Evolutionary conservation across 2,329 filamentous ascomycete species (phyloP).

Genomic region (Neodidymelliopsis sp.): DNA sequence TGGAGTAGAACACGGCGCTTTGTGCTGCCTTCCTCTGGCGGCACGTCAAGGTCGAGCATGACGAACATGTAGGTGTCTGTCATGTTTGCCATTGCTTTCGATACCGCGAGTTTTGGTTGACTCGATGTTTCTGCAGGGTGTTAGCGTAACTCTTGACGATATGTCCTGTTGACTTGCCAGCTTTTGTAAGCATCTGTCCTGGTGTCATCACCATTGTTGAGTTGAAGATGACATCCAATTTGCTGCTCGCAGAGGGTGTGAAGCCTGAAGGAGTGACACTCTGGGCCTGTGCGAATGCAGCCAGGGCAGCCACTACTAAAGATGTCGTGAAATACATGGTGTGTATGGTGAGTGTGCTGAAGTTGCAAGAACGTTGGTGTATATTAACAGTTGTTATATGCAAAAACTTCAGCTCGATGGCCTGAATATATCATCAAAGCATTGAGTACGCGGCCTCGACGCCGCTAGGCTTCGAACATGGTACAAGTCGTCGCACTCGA

Average conservation of each 20-base stretch:
- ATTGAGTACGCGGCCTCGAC: slow-evolving; percentile 33
- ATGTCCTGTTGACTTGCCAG: slow-evolving; percentile 24
- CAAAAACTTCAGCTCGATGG: slow-evolving; percentile 6
- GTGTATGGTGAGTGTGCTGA: neutral
- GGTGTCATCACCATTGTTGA: slow-evolving; percentile 38
- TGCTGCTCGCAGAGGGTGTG: slow-evolving; percentile 34
- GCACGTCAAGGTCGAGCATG: slow-evolving; percentile 48
- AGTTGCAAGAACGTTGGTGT: too few species aligned
- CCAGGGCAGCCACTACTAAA: slow-evolving; percentile 32
- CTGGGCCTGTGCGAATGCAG: slow-evolving; percentile 41
- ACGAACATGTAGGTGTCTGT: slow-evolving; percentile 44
- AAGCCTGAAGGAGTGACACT: slow-evolving; percentile 38
- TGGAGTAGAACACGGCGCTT: slow-evolving; percentile 43
- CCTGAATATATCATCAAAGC: slow-evolving; percentile 26
- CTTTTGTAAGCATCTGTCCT: slow-evolving; percentile 39
- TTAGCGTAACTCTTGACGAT: slow-evolving; percentile 13
- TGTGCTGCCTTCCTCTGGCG: slow-evolving; percentile 30
- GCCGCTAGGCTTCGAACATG: slow-evolving; percentile 22
- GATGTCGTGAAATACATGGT: slow-evolving; percentile 38
- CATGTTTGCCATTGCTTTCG: slow-evolving; percentile 21
- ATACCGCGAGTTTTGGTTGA: slow-evolving; percentile 40
- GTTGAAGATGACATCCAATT: slow-evolving; percentile 45
- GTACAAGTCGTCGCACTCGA: slow-evolving; percentile 32
- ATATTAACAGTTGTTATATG: too few species aligned
- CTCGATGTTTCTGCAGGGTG: slow-evolving; percentile 29